Base-by-base conservation (phyloP, 2,329 filamentous ascomycete species). In the Microcyclosporella mali region DNA sequence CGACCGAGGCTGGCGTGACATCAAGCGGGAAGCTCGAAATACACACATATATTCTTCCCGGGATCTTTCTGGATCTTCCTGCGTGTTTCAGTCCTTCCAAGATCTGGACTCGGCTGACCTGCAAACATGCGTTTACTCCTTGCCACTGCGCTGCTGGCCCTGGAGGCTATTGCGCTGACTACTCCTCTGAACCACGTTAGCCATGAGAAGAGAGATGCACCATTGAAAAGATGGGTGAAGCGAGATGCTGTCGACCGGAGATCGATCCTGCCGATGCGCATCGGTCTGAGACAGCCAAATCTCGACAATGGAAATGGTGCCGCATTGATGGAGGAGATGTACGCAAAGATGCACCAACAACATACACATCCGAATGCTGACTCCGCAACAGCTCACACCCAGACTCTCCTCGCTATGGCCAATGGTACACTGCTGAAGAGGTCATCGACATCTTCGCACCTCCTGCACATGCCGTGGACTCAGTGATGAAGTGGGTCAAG, bases 251-350 rank as follows among this genome's bases (percentile, higher is more conserved):
- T 44, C 3, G 7, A 14, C 59, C 43, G 44, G n/a, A 28, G 55
- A 66, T 50, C 61, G 1, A 55, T 63, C 14, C 50, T 72, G 34
- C 69, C 70, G 1, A 66, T 72, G 53, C 63, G 68, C n/a, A 70
- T 72, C 49, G 69, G 67, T 14, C 48, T 72, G 37, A 64, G 61
- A n/a, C 70, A 73, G 52, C 59, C 59, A 19, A 72, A 72, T 41
- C 50, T 73, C 11, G 64, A 71, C 10, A 60, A 64, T 12, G 69
- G 67, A n/a, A 15, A 41, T 14, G 43, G 32, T 28, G 19, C 30
- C 18, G 33, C 21, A 8, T 21, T 45, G 12, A 15, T 45, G 14
- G 37, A 45, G 7, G 37, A 45, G 11, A 14, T 45, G 43, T 45
- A 36, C 31, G n/a, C n/a, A 15, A 11, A 8, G 14, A 18, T 18